Evolutionary conservation across 768 basidiomycete species (phyloP).

Genomic region (Russula vinacea): DNA sequence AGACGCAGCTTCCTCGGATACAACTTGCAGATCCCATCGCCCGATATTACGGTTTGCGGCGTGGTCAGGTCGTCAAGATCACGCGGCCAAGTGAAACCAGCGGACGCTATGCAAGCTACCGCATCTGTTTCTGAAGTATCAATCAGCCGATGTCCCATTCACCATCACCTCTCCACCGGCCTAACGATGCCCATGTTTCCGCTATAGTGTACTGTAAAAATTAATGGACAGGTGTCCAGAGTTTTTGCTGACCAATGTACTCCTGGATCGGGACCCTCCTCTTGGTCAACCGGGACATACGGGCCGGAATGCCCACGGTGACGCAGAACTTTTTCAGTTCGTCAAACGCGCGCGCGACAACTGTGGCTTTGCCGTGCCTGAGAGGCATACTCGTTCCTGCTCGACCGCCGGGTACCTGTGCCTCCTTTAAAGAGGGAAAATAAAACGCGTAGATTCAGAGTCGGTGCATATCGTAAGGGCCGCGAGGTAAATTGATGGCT

Average conservation of each 20-base stretch:
- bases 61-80: constrained; percentile 98
- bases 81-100: constrained; percentile 95
- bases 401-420: neutral
- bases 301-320: neutral
- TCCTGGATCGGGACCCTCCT: neutral
- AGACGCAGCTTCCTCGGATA: constrained; percentile 96
- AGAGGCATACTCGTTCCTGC: neutral
- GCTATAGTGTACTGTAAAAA: constrained; percentile 1
- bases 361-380: neutral
- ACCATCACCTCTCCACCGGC: constrained; percentile 5
- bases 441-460: neutral
- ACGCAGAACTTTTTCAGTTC: neutral
- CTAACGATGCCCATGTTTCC: neutral
- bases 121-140: constrained; percentile 70
- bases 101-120: constrained; percentile 89
- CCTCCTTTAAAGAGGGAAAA: neutral
- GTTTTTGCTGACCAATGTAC: neutral
- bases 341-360: neutral
- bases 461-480: neutral
- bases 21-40: constrained; percentile 97
- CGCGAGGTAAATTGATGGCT: neutral
- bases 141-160: constrained; percentile 5
- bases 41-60: constrained; percentile 91
- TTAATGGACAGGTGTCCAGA: constrained; percentile 12
- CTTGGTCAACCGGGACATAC: neutral